These are phyloP conservation scores for maize (Zea mays) DNA, from an alignment of 176 grass and related monocot genomes.

Conservation along the genomic window Zm-B73-REFERENCE-NAM-5.0 NC_050100.1:33678501-33679000, in stretches of 20 bases:
- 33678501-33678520: conserved; percentile 6
- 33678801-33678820: not conserved
- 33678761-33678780: not conserved
- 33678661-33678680: not conserved
- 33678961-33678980: not conserved
- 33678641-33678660: not conserved
- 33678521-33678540: conserved; percentile 5
- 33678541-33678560: conserved; percentile 12
- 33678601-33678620: not conserved
- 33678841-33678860: not conserved
- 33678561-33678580: not conserved
- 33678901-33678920: not conserved
- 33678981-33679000: too few species aligned
- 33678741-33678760: not conserved
- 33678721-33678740: not conserved
- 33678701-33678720: not conserved
- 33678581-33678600: not conserved
- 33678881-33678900: too few species aligned
- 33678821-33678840: not conserved
- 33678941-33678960: too few species aligned
- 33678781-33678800: not conserved
- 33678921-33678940: not conserved
- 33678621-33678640: not conserved
- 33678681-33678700: not conserved
- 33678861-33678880: too few species aligned